Evolutionary conservation across 1,284 basidiomycete species (phyloP).

Genomic region (Schizophyllum amplum): DNA sequence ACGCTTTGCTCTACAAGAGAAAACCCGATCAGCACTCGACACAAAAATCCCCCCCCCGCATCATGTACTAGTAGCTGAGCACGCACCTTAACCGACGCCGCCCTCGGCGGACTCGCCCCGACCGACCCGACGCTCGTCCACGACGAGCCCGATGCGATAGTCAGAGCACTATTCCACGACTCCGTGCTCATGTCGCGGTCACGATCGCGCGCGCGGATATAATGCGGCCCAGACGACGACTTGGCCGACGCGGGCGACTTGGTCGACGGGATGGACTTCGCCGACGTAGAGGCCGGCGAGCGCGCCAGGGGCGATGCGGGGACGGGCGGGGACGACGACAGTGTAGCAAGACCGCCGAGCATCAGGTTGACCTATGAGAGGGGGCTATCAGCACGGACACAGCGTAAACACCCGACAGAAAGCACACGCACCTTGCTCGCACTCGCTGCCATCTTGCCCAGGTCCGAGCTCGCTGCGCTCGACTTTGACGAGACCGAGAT

Average conservation of each 20-base stretch:
- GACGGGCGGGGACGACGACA: background rate
- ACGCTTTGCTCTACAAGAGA: background rate
- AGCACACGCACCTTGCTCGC: background rate
- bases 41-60: background rate
- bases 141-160: background rate
- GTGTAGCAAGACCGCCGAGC: background rate
- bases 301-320: too few relatives aligned
- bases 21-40: background rate
- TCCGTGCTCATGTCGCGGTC: background rate
- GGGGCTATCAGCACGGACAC: background rate
- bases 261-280: background rate
- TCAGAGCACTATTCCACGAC: background rate
- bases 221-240: background rate
- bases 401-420: background rate
- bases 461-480: background rate
- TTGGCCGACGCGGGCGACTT: background rate
- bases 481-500: background rate
- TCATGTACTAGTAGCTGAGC: too few relatives aligned
- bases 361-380: background rate
- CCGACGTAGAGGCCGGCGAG: too few relatives aligned
- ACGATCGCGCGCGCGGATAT: background rate
- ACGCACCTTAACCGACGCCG: background rate
- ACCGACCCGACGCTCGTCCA: background rate
- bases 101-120: background rate
- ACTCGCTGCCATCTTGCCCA: background rate